phyloP scores from a whole-genome alignment of 176 grass and related monocot species.

The Cenchrus fungigraminus region DNA sequence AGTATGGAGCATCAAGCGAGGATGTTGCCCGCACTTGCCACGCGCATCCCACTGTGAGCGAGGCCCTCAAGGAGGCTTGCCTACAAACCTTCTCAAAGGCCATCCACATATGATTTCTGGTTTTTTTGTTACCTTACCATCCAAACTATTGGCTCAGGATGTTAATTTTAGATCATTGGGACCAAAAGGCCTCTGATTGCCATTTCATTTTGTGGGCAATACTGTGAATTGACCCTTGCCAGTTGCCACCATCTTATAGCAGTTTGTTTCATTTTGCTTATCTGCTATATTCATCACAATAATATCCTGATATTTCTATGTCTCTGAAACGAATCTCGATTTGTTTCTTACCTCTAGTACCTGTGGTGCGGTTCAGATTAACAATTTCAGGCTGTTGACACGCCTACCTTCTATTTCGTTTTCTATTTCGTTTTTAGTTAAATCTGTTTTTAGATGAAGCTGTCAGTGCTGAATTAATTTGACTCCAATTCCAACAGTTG shows the following conservation, averaged over 20 bases:
- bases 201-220: constrained; percentile 10
- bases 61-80: constrained; percentile 96
- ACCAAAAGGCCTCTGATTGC: constrained; percentile 11
- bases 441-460: not conserved
- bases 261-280: constrained; percentile 3
- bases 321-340: not conserved
- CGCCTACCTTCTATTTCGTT: not conserved
- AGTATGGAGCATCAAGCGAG: constrained; percentile 97
- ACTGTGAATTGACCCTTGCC: constrained; percentile 33
- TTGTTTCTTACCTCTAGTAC: not conserved
- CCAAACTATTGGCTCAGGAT: constrained; percentile 27
- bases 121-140: constrained; percentile 35
- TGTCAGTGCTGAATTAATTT: not conserved
- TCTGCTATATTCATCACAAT: not conserved
- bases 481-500: too few relatives aligned
- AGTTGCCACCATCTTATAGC: constrained; percentile 12
- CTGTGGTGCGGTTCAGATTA: not conserved
- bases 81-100: constrained; percentile 89
- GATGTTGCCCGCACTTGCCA: constrained; percentile 95
- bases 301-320: constrained; percentile 16
- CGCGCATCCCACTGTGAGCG: constrained; percentile 91
- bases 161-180: constrained; percentile 51
- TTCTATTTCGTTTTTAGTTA: not conserved
- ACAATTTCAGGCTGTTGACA: not conserved
- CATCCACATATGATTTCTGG: constrained; percentile 72